Evolutionary conservation across 139 green algal species (phyloP).

Genomic region (Chara braunii): DNA sequence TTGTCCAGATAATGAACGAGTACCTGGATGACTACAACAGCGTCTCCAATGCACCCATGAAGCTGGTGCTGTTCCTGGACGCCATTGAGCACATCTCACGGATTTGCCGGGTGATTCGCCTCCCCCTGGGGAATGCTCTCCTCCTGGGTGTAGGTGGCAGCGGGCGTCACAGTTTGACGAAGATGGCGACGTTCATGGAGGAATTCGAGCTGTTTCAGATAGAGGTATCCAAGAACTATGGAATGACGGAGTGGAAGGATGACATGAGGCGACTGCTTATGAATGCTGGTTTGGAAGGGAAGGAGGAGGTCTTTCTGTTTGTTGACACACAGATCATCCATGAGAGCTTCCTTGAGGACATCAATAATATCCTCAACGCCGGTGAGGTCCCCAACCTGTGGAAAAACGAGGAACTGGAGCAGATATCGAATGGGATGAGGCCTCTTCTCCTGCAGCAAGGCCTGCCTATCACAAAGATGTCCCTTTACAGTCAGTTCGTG

Average conservation of each 20-base stretch:
- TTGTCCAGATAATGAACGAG: conserved; percentile 48
- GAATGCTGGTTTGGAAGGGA: conserved; percentile 61
- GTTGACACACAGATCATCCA: conserved; percentile 74
- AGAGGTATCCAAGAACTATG: conserved; percentile 65
- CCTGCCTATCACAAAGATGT: conserved; percentile 53
- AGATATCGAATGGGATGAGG: conserved; percentile 55
- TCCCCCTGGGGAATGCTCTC: conserved; percentile 61
- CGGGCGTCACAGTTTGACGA: conserved; percentile 57
- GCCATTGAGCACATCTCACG: conserved; percentile 67
- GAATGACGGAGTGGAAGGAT: conserved; percentile 51
- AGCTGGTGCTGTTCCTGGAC: conserved; percentile 73
- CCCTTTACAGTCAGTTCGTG: conserved; percentile 49
- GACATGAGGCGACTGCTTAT: conserved; percentile 67
- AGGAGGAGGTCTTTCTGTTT: conserved; percentile 68
- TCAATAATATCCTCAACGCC: conserved; percentile 77
- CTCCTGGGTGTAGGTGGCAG: conserved; percentile 64
- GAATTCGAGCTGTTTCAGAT: conserved; percentile 52
- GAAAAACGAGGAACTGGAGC: conserved; percentile 58
- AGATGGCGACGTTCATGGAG: conserved; percentile 61
- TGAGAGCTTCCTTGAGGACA: conserved; percentile 74
- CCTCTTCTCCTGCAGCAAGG: conserved; percentile 54
- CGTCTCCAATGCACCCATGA: conserved; percentile 61
- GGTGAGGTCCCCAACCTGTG: conserved; percentile 72
- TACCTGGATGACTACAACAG: conserved; percentile 74
- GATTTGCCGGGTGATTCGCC: conserved; percentile 54